phyloP scores from a whole-genome alignment of 2,329 filamentous ascomycete species.

The Thelonectria rubi region DNA sequence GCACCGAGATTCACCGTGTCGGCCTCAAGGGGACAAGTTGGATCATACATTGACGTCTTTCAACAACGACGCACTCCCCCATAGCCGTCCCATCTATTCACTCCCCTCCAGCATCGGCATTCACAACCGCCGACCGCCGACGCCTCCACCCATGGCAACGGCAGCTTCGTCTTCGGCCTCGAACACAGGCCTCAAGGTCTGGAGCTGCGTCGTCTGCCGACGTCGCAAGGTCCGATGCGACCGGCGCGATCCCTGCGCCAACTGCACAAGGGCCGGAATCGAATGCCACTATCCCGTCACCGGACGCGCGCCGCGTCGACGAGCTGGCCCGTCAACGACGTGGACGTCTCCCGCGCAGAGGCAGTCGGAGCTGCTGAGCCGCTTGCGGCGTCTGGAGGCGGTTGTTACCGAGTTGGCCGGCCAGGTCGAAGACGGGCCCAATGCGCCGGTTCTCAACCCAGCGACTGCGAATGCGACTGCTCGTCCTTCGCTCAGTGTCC shows the following conservation, averaged over 20 bases:
- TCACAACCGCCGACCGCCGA: slow-evolving; percentile 25
- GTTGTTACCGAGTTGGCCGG: slow-evolving; percentile 45
- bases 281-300: slow-evolving; percentile 47
- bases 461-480: neutral
- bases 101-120: slow-evolving; percentile 15
- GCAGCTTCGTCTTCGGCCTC: slow-evolving; percentile 12
- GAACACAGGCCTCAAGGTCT: slow-evolving; percentile 38
- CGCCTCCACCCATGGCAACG: slow-evolving; percentile 8
- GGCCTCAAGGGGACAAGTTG: neutral
- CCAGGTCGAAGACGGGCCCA: slow-evolving; percentile 41
- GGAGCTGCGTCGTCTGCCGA: slow-evolving; percentile 47
- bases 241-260: slow-evolving; percentile 43
- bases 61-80: neutral
- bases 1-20: neutral
- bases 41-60: neutral
- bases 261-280: slow-evolving; percentile 38
- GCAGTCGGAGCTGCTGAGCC: slow-evolving; percentile 43
- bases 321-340: slow-evolving; percentile 27
- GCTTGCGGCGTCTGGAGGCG: slow-evolving; percentile 43
- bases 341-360: slow-evolving; percentile 40
- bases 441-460: neutral
- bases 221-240: slow-evolving; percentile 46
- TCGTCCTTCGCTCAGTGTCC: neutral
- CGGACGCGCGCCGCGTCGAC: slow-evolving; percentile 43
- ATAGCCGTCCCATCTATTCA: neutral